phyloP scores from a whole-genome alignment of 2,329 filamentous ascomycete genomes.

The Paramyrothecium sp. region DNA sequence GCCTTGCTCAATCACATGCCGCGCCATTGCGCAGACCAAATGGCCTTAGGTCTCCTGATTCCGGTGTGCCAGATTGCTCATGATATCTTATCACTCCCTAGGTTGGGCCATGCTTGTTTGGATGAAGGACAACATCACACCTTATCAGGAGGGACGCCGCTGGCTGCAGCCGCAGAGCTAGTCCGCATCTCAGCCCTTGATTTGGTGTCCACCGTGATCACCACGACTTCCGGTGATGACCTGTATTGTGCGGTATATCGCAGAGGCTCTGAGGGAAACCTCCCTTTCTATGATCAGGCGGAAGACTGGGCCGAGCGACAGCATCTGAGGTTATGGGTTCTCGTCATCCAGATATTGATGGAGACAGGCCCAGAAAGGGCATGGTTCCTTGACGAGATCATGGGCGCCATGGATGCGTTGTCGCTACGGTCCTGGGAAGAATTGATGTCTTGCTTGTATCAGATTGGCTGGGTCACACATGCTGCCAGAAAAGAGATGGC shows the following conservation, averaged over 20 bases:
- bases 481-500: constrained; percentile 9
- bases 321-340: constrained; percentile 10
- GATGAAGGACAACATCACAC: background rate
- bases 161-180: constrained; percentile 8
- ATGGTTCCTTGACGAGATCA: constrained; percentile 11
- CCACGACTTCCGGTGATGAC: constrained; percentile 10
- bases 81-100: constrained; percentile 8
- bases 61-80: constrained; percentile 11
- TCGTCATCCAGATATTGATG: constrained; percentile 9
- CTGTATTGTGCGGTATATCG: constrained; percentile 7
- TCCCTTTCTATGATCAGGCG: background rate
- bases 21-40: background rate
- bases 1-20: constrained; percentile 8
- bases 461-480: constrained; percentile 10
- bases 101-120: background rate
- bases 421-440: constrained; percentile 5
- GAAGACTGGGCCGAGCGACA: constrained; percentile 5
- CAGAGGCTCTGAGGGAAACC: background rate
- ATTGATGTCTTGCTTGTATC: constrained; percentile 7
- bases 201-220: constrained; percentile 5
- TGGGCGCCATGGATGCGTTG: background rate
- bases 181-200: constrained; percentile 10
- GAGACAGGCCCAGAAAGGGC: background rate
- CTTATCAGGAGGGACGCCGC: background rate
- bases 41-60: constrained; percentile 8